Base-by-base conservation (phyloP, 2,329 filamentous ascomycete genomes). In the Mariannaea sp. region DNA sequence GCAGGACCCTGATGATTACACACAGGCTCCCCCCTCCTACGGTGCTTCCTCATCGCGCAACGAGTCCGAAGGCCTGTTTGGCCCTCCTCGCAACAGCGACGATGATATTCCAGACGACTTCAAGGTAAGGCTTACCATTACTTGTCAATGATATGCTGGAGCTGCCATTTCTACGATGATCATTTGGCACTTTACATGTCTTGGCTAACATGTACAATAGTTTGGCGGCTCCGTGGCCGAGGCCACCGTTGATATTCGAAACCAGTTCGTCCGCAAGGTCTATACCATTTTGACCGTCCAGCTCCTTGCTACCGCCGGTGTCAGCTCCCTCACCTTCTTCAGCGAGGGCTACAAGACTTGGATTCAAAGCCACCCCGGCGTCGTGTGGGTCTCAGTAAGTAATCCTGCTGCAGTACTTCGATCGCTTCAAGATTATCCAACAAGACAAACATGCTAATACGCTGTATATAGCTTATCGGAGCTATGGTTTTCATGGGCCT, bases 271-370 rank as follows among this genome's bases (percentile, higher is more conserved):
- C 66, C 88, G 92, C 75, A 97, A 97, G 80, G 94, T 99, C 70
- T 99, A 99, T 77, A 88, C 92, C 54, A 99, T 99, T 74, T 81
- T 99, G 76, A 96, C 94, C n/a, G 86, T 91, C 45, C 94, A 99
- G 73, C 86, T 99, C 48, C 79, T 97, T 68, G 85, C 88, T 53
- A 99, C 94, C 7, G 88, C 87, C 30, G 81, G 83, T 57, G 80
- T 97, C 62, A 92, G 89, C 76, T 83, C 87, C 57, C 75, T 97
- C 64, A 94, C 89, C 62, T 97, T 97, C 81, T 89, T 90, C 75
- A 95, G 84, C 75, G 67, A 74, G 9, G 76, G 79, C 51, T 99
- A 97, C 80, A 90, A 87, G 71, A 67, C 65, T 45, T 99, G 92
- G 91, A 93, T 99, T 66, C 92, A 96, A 71, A 77, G 77, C 53